A percentile compares a stretch with the other conserved stretches of the same genome.
These are phyloP conservation scores for Sporothrix inflata DNA, from an alignment of 2,329 filamentous ascomycete species.

Conservation along the genomic window DNA sequence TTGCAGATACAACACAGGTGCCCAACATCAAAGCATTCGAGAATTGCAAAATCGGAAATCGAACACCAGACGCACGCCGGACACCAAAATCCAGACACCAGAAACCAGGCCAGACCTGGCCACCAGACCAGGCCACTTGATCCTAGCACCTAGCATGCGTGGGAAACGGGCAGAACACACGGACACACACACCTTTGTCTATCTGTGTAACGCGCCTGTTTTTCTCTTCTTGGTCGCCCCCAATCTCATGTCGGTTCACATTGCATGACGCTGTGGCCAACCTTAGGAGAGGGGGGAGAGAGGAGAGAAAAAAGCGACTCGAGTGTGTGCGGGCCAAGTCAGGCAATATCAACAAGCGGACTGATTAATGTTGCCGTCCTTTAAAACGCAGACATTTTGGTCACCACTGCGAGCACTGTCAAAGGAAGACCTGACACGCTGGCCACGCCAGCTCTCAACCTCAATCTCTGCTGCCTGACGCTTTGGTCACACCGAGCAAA, in stretches of 20 bases:
- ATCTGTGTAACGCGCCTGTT: constrained; percentile 3
- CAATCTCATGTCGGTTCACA: constrained; percentile 7
- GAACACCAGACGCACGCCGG: neutral
- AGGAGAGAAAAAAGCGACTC: too few relatives aligned
- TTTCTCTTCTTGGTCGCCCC: neutral
- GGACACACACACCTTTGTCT: neutral
- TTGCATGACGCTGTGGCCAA: neutral
- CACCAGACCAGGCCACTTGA: neutral
- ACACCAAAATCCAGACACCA: neutral
- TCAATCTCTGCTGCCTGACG: neutral
- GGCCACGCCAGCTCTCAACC: neutral
- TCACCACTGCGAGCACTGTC: neutral
- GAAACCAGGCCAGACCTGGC: neutral
- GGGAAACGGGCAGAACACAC: neutral
- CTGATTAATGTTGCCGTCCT: neutral
- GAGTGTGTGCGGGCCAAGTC: neutral
- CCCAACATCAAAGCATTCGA: neutral
- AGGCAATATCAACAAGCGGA: constrained; percentile 2
- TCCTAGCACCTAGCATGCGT: neutral
- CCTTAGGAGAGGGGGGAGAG: neutral
- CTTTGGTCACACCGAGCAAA: neutral
- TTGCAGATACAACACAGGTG: neutral
- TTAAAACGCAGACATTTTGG: neutral
- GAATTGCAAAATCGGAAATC: neutral
- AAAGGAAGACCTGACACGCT: neutral